Base-by-base conservation (phyloP, 2,329 filamentous ascomycete genomes). In the Monosporascus sp. region DNA sequence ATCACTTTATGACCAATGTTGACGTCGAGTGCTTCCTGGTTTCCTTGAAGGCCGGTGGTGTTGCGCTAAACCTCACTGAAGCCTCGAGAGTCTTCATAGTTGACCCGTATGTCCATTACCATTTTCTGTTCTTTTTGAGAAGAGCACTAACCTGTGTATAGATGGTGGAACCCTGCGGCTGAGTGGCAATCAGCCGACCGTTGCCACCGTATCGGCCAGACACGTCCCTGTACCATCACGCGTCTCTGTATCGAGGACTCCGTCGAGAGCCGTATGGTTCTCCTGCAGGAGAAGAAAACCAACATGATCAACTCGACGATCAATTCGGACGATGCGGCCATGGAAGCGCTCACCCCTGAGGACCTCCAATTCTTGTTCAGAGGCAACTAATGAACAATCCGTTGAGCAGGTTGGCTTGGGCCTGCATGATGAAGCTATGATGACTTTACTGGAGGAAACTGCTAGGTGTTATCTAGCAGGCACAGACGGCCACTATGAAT, bases 81-180 rank as follows among this genome's bases (percentile, higher is more conserved):
- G 94, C 94, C 1, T 96, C 90, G 2, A 81, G 90, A 48, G 94
- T 99, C 9, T 97, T 96, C 70, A 97, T 97, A 56, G 85, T 97
- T 54, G 94, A 99, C 65, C 94, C 94, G 78, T 92, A 83, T 81
- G 88, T 87, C 44, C 43, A 37, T 20, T 38, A 25, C 6, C 20
- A 35, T 35, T 43, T 15, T 15, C 22, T 35, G 39, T 46, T 41
- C 27, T 37, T 37, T 49, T 4, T 38, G 14, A 37, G 6, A 15
- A 0, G 43, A 14, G 1, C 25, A 18, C 48, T 55, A 43, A 58
- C 58, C 50, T 18, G 25, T 54, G 35, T 56, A 37, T 60, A 91
- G 88, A 61, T 97, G 94, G 94, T 99, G 94, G 94, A 97, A 97
- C 62, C 94, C 94, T n/a, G 92, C 92, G n/a, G 93, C 93, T 0